Evolutionary conservation across 2,329 filamentous ascomycete genomes (phyloP).

Genomic region (Cladosporium sp.): DNA sequence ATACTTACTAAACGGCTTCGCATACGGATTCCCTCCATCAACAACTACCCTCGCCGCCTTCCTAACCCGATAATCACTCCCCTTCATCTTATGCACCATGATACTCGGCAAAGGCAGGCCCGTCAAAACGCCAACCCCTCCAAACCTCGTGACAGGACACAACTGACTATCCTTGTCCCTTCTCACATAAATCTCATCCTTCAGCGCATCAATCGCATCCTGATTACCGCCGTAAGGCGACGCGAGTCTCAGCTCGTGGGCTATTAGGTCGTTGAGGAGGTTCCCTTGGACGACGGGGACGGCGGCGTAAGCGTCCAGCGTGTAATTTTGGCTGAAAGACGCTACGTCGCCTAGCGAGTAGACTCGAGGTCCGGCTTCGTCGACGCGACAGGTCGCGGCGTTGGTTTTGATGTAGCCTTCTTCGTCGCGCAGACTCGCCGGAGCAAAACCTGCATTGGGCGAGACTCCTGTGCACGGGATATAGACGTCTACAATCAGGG

Average conservation of each 20-base stretch:
- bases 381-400: constrained; percentile 27
- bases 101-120: constrained; percentile 25
- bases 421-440: constrained; percentile 24
- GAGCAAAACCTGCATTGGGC: constrained; percentile 32
- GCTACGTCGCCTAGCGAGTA: constrained; percentile 37
- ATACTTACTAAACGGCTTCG: constrained; percentile 6
- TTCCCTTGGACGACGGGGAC: constrained; percentile 34
- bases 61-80: constrained; percentile 25
- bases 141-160: constrained; percentile 29
- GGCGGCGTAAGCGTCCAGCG: constrained; percentile 33
- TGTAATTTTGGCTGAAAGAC: constrained; percentile 28
- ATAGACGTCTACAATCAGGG: constrained; percentile 34
- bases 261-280: constrained; percentile 31
- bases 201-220: constrained; percentile 21
- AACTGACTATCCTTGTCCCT: constrained; percentile 19
- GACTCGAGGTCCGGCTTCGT: constrained; percentile 26
- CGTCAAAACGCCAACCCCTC: constrained; percentile 29
- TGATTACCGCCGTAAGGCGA: constrained; percentile 24
- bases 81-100: constrained; percentile 29
- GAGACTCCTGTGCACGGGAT: constrained; percentile 32
- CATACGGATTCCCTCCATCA: constrained; percentile 24
- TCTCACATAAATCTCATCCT: constrained; percentile 23
- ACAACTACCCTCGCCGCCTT: constrained; percentile 23
- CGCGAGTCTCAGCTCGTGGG: constrained; percentile 24
- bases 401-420: constrained; percentile 27